A percentile compares a stretch with the other conserved stretches of the same genome.
Conservation (phyloP, 2,329 filamentous ascomycete species). For the Thelonectria rubi region DNA sequence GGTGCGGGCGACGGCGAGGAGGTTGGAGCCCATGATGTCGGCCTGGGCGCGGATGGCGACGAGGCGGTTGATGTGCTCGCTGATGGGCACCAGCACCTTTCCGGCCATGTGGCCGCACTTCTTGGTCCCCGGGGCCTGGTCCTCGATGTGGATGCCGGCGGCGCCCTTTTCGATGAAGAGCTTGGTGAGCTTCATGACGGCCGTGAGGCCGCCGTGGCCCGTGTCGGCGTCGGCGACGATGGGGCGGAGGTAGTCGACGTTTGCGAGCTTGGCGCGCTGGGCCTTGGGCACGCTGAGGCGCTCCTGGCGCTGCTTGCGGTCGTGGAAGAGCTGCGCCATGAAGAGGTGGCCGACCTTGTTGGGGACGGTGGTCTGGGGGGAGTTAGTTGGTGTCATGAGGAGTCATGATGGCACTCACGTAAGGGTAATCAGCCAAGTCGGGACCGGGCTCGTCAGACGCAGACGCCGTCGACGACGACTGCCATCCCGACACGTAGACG, state of each 20-base stretch:
- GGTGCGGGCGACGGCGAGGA: conserved; percentile 90
- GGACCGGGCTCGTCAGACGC: conserved; percentile 95
- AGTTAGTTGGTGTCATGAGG: conserved; percentile 6
- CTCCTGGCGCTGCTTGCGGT: conserved; percentile 98
- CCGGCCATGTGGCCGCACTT: conserved; percentile 99
- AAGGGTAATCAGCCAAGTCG: conserved; percentile 97
- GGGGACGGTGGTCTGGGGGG: conserved; percentile 84
- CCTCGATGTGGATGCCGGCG: conserved; percentile 97
- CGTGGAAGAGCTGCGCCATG: conserved; percentile 99
- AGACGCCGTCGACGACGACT: conserved; percentile 95
- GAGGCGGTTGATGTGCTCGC: conserved; percentile 96
- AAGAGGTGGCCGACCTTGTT: conserved; percentile 98
- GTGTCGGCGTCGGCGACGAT: conserved; percentile 98
- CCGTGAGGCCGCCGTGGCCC: conserved; percentile 95
- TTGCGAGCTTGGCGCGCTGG: conserved; percentile 76
- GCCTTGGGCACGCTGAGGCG: conserved; percentile 79
- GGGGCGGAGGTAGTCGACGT: conserved; percentile 92
- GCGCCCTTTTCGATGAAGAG: conserved; percentile 96
- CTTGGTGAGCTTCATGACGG: conserved; percentile 99
- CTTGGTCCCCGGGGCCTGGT: conserved; percentile 97
- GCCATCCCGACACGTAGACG: conserved; percentile 98
- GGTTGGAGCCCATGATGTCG: conserved; percentile 95
- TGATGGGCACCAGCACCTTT: conserved; percentile 95
- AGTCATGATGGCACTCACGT: conserved; percentile 61
- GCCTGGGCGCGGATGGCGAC: conserved; percentile 97